Evolutionary conservation across 768 basidiomycete species (phyloP).

Genomic region (Tylopilus subfusipes): DNA sequence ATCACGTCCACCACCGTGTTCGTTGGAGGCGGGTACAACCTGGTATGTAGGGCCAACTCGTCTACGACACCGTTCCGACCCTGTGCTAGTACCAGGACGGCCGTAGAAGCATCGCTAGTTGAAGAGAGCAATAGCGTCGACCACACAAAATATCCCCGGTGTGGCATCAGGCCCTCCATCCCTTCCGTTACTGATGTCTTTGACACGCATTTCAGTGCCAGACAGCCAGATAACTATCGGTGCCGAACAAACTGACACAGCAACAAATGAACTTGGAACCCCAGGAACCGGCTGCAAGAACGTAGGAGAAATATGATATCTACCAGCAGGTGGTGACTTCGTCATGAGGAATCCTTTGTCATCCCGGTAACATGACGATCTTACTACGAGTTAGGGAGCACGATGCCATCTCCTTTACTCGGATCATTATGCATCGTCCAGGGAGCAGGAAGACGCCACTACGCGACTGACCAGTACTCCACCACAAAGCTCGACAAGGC

Average conservation of each 20-base stretch:
- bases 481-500: neutral
- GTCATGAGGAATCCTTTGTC: constrained; percentile 4
- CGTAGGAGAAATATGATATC: neutral
- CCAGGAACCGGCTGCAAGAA: neutral
- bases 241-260: neutral
- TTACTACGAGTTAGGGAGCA: constrained; percentile 1
- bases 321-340: neutral
- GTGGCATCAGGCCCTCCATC: too few relatives aligned
- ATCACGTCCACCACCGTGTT: neutral
- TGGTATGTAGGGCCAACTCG: neutral
- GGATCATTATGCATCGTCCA: neutral
- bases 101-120: neutral
- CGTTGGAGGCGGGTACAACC: neutral
- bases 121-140: neutral
- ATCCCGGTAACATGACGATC: neutral
- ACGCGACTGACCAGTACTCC: neutral
- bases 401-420: neutral
- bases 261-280: neutral
- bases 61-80: too few relatives aligned
- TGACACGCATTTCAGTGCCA: too few relatives aligned
- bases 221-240: neutral
- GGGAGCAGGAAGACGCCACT: neutral
- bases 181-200: too few relatives aligned
- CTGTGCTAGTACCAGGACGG: neutral
- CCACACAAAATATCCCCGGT: neutral